Percentiles rank a stretch among this genome's conserved stretches.
Conservation (phyloP, 345 rosid genomes). For the Theobroma cacao region DNA sequence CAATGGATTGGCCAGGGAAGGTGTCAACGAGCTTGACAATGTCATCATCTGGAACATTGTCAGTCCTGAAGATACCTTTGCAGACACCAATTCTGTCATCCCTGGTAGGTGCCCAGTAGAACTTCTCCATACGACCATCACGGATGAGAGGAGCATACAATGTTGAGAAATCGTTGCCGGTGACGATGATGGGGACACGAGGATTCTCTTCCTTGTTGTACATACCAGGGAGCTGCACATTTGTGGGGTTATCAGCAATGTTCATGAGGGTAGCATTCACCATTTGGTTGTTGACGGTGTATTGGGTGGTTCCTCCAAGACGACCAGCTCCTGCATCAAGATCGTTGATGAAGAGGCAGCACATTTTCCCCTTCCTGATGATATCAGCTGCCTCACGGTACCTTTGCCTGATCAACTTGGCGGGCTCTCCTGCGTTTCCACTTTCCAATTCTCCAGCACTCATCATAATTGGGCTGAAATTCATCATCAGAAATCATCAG, state of each 20-base stretch:
- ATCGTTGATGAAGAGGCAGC: constrained; percentile 92
- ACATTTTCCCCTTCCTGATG: constrained; percentile 94
- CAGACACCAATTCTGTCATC: constrained; percentile 96
- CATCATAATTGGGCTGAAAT: constrained; percentile 95
- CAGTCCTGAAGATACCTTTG: constrained; percentile 74
- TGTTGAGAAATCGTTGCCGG: constrained; percentile 99
- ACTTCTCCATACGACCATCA: constrained; percentile 99
- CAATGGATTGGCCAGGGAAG: constrained; percentile 98
- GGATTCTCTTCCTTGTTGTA: constrained; percentile 99
- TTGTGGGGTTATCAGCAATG: constrained; percentile 96
- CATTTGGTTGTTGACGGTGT: constrained; percentile 99
- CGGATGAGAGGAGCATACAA: constrained; percentile 96
- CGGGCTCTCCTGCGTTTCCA: constrained; percentile 95
- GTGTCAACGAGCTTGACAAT: constrained; percentile 72
- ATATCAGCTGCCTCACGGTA: constrained; percentile 97
- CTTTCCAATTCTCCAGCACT: constrained; percentile 99
- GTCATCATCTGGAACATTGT: constrained; percentile 45
- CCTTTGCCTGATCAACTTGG: constrained; percentile 95
- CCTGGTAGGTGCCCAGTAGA: constrained; percentile 98
- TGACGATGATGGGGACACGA: constrained; percentile 92
- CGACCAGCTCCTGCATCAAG: constrained; percentile 99
- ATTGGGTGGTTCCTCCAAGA: constrained; percentile 93
- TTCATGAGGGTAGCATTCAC: constrained; percentile 99
- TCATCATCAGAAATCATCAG: neutral
- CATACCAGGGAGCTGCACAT: constrained; percentile 96